A percentile compares a stretch with the other conserved stretches of the same genome.
Conservation (phyloP, 331 rosid genomes). For the Rosa hybrid region DNA sequence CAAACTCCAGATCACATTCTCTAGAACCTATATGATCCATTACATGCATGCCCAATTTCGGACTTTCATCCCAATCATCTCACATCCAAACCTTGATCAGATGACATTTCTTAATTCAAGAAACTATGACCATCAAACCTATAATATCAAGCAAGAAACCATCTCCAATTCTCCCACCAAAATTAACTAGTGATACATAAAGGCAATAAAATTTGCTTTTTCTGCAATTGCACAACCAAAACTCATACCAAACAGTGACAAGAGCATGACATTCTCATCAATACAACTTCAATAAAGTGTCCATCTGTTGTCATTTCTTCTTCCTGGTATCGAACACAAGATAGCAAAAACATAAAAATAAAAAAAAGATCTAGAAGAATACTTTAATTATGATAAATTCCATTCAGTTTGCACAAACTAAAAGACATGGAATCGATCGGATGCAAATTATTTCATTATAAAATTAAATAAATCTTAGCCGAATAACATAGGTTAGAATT, state of each 20-base stretch:
- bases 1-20: constrained; percentile 28
- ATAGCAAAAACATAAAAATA: not conserved
- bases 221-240: not conserved
- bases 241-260: not conserved
- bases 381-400: not conserved
- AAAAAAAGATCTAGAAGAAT: not conserved
- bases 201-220: too few species aligned
- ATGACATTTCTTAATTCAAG: not conserved
- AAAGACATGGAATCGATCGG: not conserved
- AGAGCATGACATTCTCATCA: not conserved
- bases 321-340: constrained; percentile 21
- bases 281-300: not conserved
- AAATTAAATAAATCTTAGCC: not conserved
- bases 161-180: not conserved
- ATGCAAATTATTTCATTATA: not conserved
- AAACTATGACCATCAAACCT: not conserved
- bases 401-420: not conserved
- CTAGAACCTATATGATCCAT: constrained; percentile 18
- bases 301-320: constrained; percentile 11
- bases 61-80: not conserved
- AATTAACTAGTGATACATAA: not conserved
- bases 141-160: not conserved
- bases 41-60: not conserved
- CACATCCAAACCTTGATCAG: not conserved
- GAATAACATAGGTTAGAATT: not conserved